These are phyloP conservation scores for Trypanosomatidae sp. DNA, from an alignment of 208 protist species.

Conservation along the genomic window DNA sequence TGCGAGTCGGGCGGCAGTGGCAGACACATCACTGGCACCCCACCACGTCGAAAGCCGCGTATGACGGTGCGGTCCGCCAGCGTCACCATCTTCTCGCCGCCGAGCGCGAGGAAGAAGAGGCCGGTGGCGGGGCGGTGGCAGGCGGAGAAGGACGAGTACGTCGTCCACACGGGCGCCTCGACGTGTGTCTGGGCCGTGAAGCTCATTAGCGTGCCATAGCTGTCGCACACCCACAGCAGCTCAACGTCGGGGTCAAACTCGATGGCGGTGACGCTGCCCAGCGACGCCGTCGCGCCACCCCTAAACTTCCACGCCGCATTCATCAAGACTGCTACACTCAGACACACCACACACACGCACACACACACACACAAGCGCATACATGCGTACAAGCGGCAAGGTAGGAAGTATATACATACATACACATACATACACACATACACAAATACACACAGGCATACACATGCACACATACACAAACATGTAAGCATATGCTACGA, in stretches of 20 bases:
- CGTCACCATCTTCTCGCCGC: conserved; percentile 55
- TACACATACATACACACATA: neutral
- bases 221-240: conserved; percentile 77
- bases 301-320: conserved; percentile 53
- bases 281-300: conserved; percentile 38
- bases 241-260: conserved; percentile 82
- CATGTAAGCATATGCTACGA: neutral
- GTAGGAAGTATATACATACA: conserved; percentile 3
- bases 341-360: conserved; percentile 2
- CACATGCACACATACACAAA: neutral
- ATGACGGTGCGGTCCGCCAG: conserved; percentile 66
- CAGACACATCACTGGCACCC: conserved; percentile 41
- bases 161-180: conserved; percentile 48
- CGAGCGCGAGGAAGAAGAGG: conserved; percentile 55
- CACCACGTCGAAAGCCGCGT: conserved; percentile 72
- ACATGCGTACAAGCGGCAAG: neutral
- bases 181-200: conserved; percentile 47
- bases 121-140: conserved; percentile 32
- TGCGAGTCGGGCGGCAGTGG: conserved; percentile 44
- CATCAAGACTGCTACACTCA: neutral
- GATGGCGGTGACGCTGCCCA: conserved; percentile 59
- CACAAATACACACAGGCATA: conserved; percentile 1
- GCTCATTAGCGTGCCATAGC: conserved; percentile 67
- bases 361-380: neutral
- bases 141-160: conserved; percentile 72